These are phyloP conservation scores for Emericellopsis terricola DNA, from an alignment of 495 filamentous ascomycete genomes.

Conservation along the genomic window DNA sequence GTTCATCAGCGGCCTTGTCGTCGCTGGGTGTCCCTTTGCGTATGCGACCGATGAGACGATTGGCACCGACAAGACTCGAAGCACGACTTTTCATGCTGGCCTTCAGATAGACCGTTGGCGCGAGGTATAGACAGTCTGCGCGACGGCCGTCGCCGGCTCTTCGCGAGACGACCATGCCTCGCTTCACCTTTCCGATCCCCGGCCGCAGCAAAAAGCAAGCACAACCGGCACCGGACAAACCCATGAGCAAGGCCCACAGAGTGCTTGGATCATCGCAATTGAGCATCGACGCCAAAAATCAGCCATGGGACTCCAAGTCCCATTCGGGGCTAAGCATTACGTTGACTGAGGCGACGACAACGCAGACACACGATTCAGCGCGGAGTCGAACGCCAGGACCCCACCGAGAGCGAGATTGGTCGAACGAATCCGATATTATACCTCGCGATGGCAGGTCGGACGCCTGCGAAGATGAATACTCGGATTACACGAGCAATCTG, in stretches of 20 bases:
- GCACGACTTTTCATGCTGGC: too few relatives aligned
- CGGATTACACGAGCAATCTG: conserved; percentile 9
- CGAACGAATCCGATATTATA: conserved; percentile 29
- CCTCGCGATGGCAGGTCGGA: conserved; percentile 12
- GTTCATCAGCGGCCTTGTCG: too few relatives aligned
- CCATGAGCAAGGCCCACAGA: conserved; percentile 26
- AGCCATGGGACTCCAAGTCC: conserved; percentile 25
- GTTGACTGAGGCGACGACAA: conserved; percentile 27
- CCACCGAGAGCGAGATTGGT: conserved; percentile 14
- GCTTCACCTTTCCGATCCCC: conserved; percentile 33
- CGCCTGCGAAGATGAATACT: conserved; percentile 13
- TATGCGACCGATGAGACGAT: too few relatives aligned
- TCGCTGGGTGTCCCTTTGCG: too few relatives aligned
- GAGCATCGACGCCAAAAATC: conserved; percentile 9
- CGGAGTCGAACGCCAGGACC: conserved; percentile 5
- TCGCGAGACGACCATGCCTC: conserved; percentile 15
- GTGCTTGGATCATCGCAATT: conserved; percentile 21
- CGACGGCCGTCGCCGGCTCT: too few relatives aligned
- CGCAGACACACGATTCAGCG: conserved; percentile 9
- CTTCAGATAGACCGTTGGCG: too few relatives aligned
- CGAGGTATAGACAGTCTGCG: too few relatives aligned
- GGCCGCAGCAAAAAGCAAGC: conserved; percentile 22
- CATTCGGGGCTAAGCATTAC: conserved; percentile 30
- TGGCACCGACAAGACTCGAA: too few relatives aligned
- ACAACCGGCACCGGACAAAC: conserved; percentile 7